These are phyloP conservation scores for Fusarium compactum DNA, from an alignment of 2,329 filamentous ascomycete species.

Conservation along the genomic window DNA sequence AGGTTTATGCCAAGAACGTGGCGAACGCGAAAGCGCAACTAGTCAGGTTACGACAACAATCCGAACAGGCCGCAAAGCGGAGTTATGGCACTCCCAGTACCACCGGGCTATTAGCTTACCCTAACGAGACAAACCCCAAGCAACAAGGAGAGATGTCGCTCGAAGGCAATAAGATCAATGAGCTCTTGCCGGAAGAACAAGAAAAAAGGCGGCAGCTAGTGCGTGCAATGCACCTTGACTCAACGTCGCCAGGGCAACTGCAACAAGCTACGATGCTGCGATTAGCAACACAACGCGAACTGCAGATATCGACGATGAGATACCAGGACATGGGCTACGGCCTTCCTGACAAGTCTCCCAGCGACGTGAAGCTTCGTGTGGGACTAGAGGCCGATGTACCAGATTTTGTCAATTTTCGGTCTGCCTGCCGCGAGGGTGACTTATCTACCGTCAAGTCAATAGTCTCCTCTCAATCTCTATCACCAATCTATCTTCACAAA, in stretches of 20 bases:
- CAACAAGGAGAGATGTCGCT: not conserved
- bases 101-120: not conserved
- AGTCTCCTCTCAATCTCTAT: not conserved
- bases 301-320: not conserved
- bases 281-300: not conserved
- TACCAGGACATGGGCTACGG: not conserved
- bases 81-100: not conserved
- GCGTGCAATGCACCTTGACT: not conserved
- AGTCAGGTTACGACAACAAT: not conserved
- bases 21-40: not conserved
- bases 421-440: constrained; percentile 27
- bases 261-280: not conserved
- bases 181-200: not conserved
- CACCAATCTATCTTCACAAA: not conserved
- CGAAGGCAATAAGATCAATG: not conserved
- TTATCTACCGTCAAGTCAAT: constrained; percentile 5
- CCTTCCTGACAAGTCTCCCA: not conserved
- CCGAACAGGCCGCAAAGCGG: not conserved
- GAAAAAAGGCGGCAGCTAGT: not conserved
- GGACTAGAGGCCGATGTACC: not conserved
- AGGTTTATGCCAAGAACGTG: not conserved
- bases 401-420: constrained; percentile 8
- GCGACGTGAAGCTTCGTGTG: not conserved
- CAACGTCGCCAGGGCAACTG: not conserved
- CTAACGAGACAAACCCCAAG: not conserved